Conservation (phyloP, 148 eudicot genomes). For the Beta vulgaris region DNA sequence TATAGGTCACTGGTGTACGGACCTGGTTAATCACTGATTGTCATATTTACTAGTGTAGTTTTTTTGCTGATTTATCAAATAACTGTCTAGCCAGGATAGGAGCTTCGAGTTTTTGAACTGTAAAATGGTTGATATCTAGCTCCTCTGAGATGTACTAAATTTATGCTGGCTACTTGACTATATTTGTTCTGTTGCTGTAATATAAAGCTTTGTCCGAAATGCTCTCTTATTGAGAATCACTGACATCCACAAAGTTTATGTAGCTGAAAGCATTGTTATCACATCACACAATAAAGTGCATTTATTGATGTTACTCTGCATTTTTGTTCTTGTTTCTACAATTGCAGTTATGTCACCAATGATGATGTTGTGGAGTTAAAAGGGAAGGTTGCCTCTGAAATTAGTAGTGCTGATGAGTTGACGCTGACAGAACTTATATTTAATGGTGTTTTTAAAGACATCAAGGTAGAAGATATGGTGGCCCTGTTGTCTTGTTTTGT, state of each 20-base stretch:
- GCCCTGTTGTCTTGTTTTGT: constrained; percentile 92
- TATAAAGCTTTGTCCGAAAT: not conserved
- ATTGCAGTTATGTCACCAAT: constrained; percentile 67
- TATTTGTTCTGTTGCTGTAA: not conserved
- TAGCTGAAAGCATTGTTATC: not conserved
- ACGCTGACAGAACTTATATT: constrained; percentile 90
- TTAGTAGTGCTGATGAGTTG: constrained; percentile 97
- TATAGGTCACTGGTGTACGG: not conserved
- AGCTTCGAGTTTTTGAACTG: not conserved
- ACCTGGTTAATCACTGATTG: not conserved
- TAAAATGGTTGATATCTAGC: not conserved
- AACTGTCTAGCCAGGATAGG: not conserved
- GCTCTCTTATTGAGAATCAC: not conserved
- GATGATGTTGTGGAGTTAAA: constrained; percentile 91
- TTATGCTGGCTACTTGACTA: not conserved
- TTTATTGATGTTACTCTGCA: not conserved
- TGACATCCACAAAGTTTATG: not conserved
- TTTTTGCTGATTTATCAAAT: not conserved
- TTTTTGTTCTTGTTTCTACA: not conserved
- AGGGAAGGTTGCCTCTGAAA: constrained; percentile 95
- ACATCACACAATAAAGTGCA: not conserved
- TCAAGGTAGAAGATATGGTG: constrained; percentile 87
- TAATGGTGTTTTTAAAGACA: constrained; percentile 75
- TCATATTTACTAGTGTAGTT: not conserved
- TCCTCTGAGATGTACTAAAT: not conserved